Evolutionary conservation across 2,329 filamentous ascomycete species (phyloP).

Genomic region (Claviceps sp.): DNA sequence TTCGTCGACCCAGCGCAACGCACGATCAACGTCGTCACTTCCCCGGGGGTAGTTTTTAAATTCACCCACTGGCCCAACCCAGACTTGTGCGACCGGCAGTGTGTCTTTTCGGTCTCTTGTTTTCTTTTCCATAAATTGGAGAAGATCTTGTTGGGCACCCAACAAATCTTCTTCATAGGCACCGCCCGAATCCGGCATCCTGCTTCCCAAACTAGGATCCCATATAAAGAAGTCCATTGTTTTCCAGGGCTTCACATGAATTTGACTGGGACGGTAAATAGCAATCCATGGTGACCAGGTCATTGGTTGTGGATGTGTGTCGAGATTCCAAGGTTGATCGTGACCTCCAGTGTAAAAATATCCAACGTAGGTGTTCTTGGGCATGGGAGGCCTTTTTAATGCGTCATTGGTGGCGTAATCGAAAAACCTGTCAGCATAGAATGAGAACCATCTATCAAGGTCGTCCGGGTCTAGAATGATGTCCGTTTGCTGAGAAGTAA

Average conservation of each 20-base stretch:
- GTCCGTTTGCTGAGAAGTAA: conserved; percentile 12
- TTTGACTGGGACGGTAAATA: conserved; percentile 30
- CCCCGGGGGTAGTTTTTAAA: conserved; percentile 8
- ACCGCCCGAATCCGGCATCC: conserved; percentile 8
- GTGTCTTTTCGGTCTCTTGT: conserved; percentile 16
- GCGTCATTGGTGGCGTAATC: neutral
- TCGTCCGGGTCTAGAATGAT: conserved; percentile 8
- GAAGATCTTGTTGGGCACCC: conserved; percentile 30
- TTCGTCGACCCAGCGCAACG: conserved; percentile 23
- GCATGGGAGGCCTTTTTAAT: conserved; percentile 11
- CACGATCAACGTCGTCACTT: conserved; percentile 28
- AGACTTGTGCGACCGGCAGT: conserved; percentile 27
- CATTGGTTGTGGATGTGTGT: neutral
- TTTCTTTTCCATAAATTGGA: conserved; percentile 22
- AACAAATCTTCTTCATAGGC: conserved; percentile 24
- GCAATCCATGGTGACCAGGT: conserved; percentile 32
- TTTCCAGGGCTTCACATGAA: conserved; percentile 18
- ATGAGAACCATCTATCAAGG: conserved; percentile 14
- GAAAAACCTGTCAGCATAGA: conserved; percentile 7
- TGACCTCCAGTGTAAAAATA: conserved; percentile 31
- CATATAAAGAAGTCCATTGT: conserved; percentile 40
- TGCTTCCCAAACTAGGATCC: conserved; percentile 26
- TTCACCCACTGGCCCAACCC: conserved; percentile 26
- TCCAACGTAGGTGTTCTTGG: conserved; percentile 18
- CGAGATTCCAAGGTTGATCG: neutral